Conservation (phyloP, 2,329 filamentous ascomycete genomes). For the Paracorniculantispora psalliotae region DNA sequence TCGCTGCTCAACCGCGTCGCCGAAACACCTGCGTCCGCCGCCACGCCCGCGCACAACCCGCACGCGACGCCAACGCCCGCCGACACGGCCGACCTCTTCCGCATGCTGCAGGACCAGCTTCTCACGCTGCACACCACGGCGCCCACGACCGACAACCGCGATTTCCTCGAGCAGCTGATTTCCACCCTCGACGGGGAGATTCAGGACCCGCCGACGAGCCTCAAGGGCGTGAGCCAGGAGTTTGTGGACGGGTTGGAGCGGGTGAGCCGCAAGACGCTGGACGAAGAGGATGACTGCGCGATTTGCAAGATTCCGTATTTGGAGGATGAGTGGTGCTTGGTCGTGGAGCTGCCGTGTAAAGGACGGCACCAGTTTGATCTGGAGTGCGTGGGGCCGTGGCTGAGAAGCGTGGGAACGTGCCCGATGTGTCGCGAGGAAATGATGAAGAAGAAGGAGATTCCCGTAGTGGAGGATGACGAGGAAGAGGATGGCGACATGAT, state of each 20-base stretch:
- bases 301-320: constrained; percentile 60
- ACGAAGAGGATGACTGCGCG: constrained; percentile 50
- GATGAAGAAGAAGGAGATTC: constrained; percentile 48
- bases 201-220: constrained; percentile 44
- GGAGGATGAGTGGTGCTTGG: constrained; percentile 57
- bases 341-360: constrained; percentile 60
- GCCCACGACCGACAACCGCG: constrained; percentile 44
- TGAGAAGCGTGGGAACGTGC: constrained; percentile 59
- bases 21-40: constrained; percentile 29
- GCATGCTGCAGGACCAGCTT: constrained; percentile 55
- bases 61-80: constrained; percentile 56
- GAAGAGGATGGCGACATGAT: constrained; percentile 50
- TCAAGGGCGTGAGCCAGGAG: constrained; percentile 53
- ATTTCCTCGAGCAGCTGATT: constrained; percentile 48
- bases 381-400: constrained; percentile 64
- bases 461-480: constrained; percentile 42
- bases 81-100: constrained; percentile 53
- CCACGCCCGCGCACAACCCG: constrained; percentile 42
- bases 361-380: constrained; percentile 56
- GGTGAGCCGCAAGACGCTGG: constrained; percentile 47
- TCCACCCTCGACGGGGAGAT: constrained; percentile 45
- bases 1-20: constrained; percentile 52
- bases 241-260: constrained; percentile 57
- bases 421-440: constrained; percentile 59
- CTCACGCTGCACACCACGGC: constrained; percentile 44